Evolutionary conservation across 139 green algal genomes (phyloP).

Genomic region (Eudorina sp.): DNA sequence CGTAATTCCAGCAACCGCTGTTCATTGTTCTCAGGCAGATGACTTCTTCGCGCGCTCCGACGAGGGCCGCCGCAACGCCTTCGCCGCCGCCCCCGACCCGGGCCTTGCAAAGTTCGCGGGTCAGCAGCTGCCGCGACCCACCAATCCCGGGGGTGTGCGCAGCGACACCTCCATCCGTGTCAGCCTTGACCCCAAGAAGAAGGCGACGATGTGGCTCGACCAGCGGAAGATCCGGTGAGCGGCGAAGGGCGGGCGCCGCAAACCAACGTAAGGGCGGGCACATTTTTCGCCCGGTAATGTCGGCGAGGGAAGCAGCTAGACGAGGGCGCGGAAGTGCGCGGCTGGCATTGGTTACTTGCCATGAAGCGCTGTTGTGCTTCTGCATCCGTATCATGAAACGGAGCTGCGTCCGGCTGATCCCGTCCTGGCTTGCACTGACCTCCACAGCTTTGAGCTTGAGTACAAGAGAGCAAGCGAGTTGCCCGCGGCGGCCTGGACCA

Average conservation of each 20-base stretch:
- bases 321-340: too few relatives aligned
- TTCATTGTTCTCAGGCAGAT: conserved; percentile 6
- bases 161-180: conserved; percentile 11
- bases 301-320: too few relatives aligned
- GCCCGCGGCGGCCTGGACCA: not conserved
- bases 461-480: conserved; percentile 10
- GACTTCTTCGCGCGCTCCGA: conserved; percentile 14
- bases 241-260: too few relatives aligned
- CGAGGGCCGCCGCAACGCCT: not conserved
- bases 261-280: not conserved
- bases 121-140: conserved; percentile 40
- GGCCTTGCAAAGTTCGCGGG: conserved; percentile 20
- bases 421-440: not conserved
- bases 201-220: conserved; percentile 7
- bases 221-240: conserved; percentile 29
- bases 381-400: too few relatives aligned
- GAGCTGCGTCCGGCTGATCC: too few relatives aligned
- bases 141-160: conserved; percentile 31
- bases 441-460: conserved; percentile 49
- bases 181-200: conserved; percentile 44
- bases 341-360: too few relatives aligned
- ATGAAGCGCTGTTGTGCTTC: too few relatives aligned
- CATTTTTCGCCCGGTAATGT: too few relatives aligned
- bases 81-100: not conserved
- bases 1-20: too few relatives aligned